Conservation (phyloP, 805 yeast species). For the Metschnikowia matae region DNA sequence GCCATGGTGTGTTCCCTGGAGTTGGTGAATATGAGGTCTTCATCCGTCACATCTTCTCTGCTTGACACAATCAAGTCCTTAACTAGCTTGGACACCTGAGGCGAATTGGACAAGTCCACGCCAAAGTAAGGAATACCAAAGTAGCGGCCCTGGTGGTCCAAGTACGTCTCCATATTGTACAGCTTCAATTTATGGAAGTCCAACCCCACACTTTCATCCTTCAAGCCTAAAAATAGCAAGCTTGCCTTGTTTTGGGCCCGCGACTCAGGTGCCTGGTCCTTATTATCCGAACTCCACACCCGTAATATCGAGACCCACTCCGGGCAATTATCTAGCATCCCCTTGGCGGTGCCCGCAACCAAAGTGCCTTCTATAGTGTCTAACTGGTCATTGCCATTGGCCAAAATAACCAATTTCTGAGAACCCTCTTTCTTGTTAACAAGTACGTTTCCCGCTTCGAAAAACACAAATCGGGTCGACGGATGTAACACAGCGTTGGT, state of each 20-base stretch:
- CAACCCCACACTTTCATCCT: slow-evolving; percentile 43
- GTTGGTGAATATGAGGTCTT: slow-evolving; percentile 23
- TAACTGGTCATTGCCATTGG: slow-evolving; percentile 34
- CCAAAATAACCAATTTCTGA: slow-evolving; percentile 30
- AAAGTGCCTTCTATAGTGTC: slow-evolving; percentile 12
- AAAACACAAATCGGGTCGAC: slow-evolving; percentile 48
- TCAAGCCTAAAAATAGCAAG: slow-evolving; percentile 39
- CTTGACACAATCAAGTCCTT: slow-evolving; percentile 15
- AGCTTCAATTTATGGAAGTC: slow-evolving; percentile 28
- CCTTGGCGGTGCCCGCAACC: slow-evolving; percentile 18
- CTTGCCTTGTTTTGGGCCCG: slow-evolving; percentile 34
- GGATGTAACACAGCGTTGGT: slow-evolving; percentile 41
- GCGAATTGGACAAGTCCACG: slow-evolving; percentile 49
- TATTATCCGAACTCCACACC: slow-evolving; percentile 31
- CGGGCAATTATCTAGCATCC: slow-evolving; percentile 18
- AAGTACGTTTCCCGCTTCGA: slow-evolving; percentile 28
- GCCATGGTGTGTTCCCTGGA: slow-evolving; percentile 36
- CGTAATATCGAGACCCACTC: slow-evolving; percentile 13
- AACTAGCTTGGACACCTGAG: slow-evolving; percentile 39
- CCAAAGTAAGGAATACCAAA: slow-evolving; percentile 64
- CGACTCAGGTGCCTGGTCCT: slow-evolving; percentile 37
- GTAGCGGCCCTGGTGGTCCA: slow-evolving; percentile 45
- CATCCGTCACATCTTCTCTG: slow-evolving; percentile 16
- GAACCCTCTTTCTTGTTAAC: slow-evolving; percentile 25
- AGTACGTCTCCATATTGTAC: slow-evolving; percentile 29